Base-by-base conservation (phyloP, 371 early-diverging fungal species). In the Syncephalastrum contaminatum region DNA sequence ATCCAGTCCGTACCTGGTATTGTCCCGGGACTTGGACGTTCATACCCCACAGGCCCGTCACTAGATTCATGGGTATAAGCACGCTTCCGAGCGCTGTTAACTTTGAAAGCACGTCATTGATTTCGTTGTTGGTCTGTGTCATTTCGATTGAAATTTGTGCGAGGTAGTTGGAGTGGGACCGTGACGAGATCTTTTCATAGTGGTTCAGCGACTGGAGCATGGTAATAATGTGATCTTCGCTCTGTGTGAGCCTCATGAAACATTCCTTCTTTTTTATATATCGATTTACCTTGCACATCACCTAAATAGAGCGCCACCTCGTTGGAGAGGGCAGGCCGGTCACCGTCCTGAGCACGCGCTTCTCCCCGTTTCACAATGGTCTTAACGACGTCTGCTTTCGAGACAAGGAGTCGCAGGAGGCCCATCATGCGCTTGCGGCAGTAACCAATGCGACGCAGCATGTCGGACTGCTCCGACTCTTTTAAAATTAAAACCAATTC, bases 71-170 rank as follows among this genome's bases (percentile, higher is more conserved):
- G 7, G 99, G 99, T 13, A 98, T 85, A n/a, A 98, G 72, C 15
- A 98, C 86, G 58, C 88, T 87, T 8, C 96, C 98, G 44, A 96
- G 66, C 13, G 93, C 92, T 15, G 97, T 96, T 66, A 98, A 77
- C 51, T 88, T 89, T 36, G 93, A 90, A 13, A 96, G 86, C 0
- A 94, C 91, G 46, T 91, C 92, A 63, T 95, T 94, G 36, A 95
- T 95, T 49, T 87, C 71, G 68, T 95, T 95, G 40, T 92, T 92
- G 8, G 95, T 86, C 63, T 94, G 92, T 7, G 97, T 98, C 67
- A 98, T 89, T 70, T 97, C 98, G 36, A 98, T 93, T 2, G 90
- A 89, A 22, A 98, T 97, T 60, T 95, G 95, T 1, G 98, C 99
- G 52, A 98, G 76, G 62, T 98, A 98, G 60, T 96, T 98, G n/a